phyloP scores from a whole-genome alignment of 2,329 filamentous ascomycete genomes.

The Huntiella decipiens region DNA sequence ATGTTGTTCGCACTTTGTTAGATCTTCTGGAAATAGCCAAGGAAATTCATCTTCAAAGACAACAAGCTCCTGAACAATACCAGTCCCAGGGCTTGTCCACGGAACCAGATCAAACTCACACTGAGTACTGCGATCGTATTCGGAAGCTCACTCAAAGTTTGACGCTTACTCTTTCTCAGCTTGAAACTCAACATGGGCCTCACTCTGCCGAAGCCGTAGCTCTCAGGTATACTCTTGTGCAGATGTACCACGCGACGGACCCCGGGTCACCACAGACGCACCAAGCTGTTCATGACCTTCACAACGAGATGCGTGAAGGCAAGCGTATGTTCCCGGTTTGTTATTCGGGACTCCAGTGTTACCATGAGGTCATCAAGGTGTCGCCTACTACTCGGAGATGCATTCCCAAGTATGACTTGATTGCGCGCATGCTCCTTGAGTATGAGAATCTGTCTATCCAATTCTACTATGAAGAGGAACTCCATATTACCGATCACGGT shows the following conservation, averaged over 20 bases:
- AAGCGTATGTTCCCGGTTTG: constrained; percentile 20
- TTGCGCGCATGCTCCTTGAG: constrained; percentile 21
- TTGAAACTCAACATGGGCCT: constrained; percentile 19
- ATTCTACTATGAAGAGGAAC: constrained; percentile 26
- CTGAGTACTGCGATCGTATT: constrained; percentile 24
- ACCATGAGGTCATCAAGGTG: constrained; percentile 25
- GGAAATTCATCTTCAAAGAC: neutral
- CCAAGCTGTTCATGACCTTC: constrained; percentile 21
- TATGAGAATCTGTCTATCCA: constrained; percentile 21
- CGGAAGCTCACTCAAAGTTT: constrained; percentile 21
- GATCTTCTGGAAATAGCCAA: constrained; percentile 9
- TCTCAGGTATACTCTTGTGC: constrained; percentile 23
- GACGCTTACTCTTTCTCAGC: constrained; percentile 19
- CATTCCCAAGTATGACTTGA: constrained; percentile 22
- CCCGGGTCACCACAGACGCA: constrained; percentile 20
- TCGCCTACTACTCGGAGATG: constrained; percentile 27
- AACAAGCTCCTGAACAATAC: neutral
- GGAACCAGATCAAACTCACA: constrained; percentile 12
- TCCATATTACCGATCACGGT: constrained; percentile 22
- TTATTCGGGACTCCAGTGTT: constrained; percentile 23
- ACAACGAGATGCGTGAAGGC: constrained; percentile 20
- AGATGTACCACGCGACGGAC: constrained; percentile 20
- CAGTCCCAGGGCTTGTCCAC: neutral
- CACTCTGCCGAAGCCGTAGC: constrained; percentile 20
- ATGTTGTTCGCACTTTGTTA: constrained; percentile 20